Evolutionary conservation across 2,329 filamentous ascomycete species (phyloP), one percentile per base, ranked within the genome.

Genomic region (Fusarium nisikadoi): DNA sequence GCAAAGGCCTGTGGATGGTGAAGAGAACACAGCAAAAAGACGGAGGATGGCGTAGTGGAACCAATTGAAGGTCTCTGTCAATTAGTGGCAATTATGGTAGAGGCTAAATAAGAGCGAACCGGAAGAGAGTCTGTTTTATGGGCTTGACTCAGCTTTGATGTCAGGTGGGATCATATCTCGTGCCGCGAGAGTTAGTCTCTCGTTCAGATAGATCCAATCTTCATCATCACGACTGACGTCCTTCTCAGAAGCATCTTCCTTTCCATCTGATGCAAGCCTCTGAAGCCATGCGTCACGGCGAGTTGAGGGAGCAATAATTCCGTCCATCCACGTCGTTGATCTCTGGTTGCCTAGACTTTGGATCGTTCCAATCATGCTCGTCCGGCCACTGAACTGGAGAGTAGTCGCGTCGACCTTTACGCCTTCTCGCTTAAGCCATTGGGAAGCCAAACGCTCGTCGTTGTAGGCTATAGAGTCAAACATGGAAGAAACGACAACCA

Each of bases 91-190:
- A 13, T 7, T n/a, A n/a, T 9, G 38, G 27, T 5, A 39, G 20
- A 14, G 12, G 5, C n/a, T 12, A 0, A 8, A n/a, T 14, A 8
- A 41, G 4, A n/a, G 12, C n/a, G 8, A 8, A 5, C 7, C 1
- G 38, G 5, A 8, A n/a, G 8, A 23, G 5, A 10, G 6, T 6
- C 16, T 13, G 4, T 5, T 1, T 27, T 19, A 27, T 45, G 11
- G 7, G 16, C 42, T 45, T 6, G 11, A 19, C 23, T 45, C 42
- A 19, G 42, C 42, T 19, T 13, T 27, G 23, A 45, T 27, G 25
- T 45, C 23, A 0, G 42, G 42, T 27, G 42, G 23, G 6, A 45
- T 27, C 42, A 45, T 19, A 19, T 25, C 6, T 27, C 11, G 23
- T 12, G 42, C 42, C 23, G 17, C 23, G 3, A 19, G 1, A 19